phyloP scores from a whole-genome alignment of 1,284 basidiomycete genomes.

The Neonothopanus nambi region DNA sequence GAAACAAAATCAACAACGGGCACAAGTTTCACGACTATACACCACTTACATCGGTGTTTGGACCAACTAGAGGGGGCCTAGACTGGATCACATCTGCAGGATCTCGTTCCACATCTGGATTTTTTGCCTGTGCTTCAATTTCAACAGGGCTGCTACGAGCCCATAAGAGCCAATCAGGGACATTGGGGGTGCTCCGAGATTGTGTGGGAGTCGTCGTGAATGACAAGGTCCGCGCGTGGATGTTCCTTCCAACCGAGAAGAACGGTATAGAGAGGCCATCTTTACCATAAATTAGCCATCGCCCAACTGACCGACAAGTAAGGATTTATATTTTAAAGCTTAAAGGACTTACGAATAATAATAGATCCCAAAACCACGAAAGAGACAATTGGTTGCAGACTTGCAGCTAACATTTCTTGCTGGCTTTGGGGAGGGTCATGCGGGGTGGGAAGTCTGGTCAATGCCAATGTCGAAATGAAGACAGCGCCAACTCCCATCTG shows the following conservation, averaged over 20 bases:
- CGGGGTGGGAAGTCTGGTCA: slow-evolving; percentile 65
- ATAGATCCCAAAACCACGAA: slow-evolving; percentile 87
- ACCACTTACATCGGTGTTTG: too few species aligned
- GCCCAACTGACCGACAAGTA: background rate
- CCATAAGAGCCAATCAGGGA: slow-evolving; percentile 55
- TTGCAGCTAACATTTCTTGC: slow-evolving; percentile 68
- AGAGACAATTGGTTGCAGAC: slow-evolving; percentile 77
- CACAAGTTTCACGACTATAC: too few species aligned
- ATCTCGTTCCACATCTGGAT: too few species aligned
- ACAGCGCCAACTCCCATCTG: slow-evolving; percentile 84
- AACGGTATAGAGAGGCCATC: slow-evolving; percentile 68
- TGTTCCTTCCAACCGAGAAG: slow-evolving; percentile 53
- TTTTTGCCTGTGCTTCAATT: too few species aligned
- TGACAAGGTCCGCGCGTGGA: slow-evolving; percentile 54
- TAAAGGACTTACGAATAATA: slow-evolving; percentile 60
- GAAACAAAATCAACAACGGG: too few species aligned
- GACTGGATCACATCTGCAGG: too few species aligned
- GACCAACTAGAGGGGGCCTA: too few species aligned
- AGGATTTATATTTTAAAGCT: too few species aligned
- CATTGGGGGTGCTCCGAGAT: background rate
- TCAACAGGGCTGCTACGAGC: slow-evolving; percentile 21
- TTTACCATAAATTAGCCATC: slow-evolving; percentile 25
- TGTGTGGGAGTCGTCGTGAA: slow-evolving; percentile 16
- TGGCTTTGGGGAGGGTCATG: slow-evolving; percentile 59
- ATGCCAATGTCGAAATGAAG: slow-evolving; percentile 81